These are phyloP conservation scores for Trematosphaeria pertusa DNA, from an alignment of 2,329 filamentous ascomycete species.

Conservation along the genomic window DNA sequence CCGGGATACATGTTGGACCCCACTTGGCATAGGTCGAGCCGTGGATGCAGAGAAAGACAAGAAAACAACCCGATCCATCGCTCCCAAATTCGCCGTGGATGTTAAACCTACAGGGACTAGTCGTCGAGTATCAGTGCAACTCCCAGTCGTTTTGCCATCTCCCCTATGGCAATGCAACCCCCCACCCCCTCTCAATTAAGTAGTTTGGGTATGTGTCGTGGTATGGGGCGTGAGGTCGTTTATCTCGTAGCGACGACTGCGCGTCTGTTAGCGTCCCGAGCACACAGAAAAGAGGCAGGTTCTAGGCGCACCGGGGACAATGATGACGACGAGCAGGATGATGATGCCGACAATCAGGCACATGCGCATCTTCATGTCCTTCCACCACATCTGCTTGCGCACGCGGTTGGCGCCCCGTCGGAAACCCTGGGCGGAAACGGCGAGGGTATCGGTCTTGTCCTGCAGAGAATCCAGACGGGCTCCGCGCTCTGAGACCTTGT, in stretches of 20 bases:
- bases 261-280: not conserved
- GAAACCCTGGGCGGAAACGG: constrained; percentile 92
- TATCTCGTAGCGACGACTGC: constrained; percentile 39
- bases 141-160: constrained; percentile 28
- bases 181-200: constrained; percentile 33
- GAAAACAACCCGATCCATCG: constrained; percentile 40
- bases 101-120: constrained; percentile 38
- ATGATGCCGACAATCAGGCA: constrained; percentile 92
- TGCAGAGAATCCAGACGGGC: constrained; percentile 86
- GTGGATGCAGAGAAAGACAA: constrained; percentile 47
- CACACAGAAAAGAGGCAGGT: no score
- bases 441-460: constrained; percentile 93
- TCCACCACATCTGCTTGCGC: constrained; percentile 98
- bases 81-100: constrained; percentile 46
- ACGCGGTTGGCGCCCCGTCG: constrained; percentile 95
- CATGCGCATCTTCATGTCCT: constrained; percentile 99
- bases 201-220: constrained; percentile 38
- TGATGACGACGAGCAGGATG: constrained; percentile 89
- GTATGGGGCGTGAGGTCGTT: constrained; percentile 31
- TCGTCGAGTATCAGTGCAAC: constrained; percentile 33
- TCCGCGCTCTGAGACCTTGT: constrained; percentile 93
- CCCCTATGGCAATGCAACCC: constrained; percentile 27
- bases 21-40: constrained; percentile 30
- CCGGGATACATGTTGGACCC: constrained; percentile 24
- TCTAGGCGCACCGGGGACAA: constrained; percentile 86